Evolutionary conservation across 208 protist genomes (phyloP).

Genomic region (Kentomonas sorsogonicus): DNA sequence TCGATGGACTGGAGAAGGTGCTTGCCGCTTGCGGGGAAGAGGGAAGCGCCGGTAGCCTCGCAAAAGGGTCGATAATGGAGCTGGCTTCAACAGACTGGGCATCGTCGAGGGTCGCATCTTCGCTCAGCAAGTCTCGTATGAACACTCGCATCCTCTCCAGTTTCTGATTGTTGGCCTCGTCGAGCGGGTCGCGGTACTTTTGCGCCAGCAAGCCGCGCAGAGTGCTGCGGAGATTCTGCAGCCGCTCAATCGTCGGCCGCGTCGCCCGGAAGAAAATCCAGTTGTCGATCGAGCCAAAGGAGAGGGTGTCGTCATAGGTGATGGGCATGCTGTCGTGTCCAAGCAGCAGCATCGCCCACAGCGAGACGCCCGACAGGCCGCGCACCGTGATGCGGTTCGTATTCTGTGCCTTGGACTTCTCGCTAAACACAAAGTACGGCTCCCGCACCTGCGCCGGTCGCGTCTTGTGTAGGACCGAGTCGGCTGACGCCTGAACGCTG

Average conservation of each 20-base stretch:
- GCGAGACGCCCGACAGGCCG: conserved; percentile 39
- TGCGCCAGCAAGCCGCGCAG: conserved; percentile 45
- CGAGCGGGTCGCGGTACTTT: conserved; percentile 48
- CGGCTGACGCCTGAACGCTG: conserved; percentile 20
- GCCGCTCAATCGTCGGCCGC: conserved; percentile 40
- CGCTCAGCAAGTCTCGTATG: conserved; percentile 17
- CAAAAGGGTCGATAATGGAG: no score
- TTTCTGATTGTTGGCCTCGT: conserved; percentile 51
- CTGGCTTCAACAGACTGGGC: no score
- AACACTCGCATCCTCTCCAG: conserved; percentile 55
- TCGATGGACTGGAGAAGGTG: no score
- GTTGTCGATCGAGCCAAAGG: conserved; percentile 44
- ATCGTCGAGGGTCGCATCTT: no score
- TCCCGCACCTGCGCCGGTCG: conserved; percentile 24
- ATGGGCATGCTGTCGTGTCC: conserved; percentile 34
- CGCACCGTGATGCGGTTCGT: conserved; percentile 25
- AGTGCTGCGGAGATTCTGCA: conserved; percentile 52
- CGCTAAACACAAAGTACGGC: conserved; percentile 73
- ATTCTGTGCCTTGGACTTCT: conserved; percentile 31
- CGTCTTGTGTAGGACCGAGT: conserved; percentile 47
- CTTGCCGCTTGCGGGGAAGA: no score
- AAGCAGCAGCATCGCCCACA: conserved; percentile 78
- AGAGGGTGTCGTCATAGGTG: conserved; percentile 23
- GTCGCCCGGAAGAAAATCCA: conserved; percentile 76
- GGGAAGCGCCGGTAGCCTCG: no score